phyloP scores from a whole-genome alignment of 192 early-diverging fungal species.

The Chytriomyces hyalinus region DNA sequence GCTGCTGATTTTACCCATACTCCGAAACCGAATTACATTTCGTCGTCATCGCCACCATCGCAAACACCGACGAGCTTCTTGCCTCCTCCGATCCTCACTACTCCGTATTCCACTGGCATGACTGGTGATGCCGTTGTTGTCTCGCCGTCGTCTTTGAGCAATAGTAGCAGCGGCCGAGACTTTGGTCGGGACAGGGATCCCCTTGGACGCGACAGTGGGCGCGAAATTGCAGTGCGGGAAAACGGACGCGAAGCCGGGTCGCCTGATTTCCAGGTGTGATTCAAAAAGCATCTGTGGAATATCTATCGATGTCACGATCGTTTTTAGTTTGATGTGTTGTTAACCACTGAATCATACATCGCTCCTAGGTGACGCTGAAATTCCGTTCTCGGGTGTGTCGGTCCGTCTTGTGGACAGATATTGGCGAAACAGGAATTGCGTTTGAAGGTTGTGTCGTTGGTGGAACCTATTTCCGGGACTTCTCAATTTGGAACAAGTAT shows the following conservation, averaged over 20 bases:
- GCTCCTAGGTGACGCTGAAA: constrained; percentile 64
- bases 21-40: background rate
- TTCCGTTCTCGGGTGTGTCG: constrained; percentile 85
- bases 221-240: background rate
- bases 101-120: background rate
- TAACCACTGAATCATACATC: background rate
- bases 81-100: constrained; percentile 6
- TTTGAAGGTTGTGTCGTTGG: constrained; percentile 95
- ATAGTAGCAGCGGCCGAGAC: background rate
- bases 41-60: background rate
- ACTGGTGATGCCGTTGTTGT: background rate
- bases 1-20: background rate
- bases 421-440: constrained; percentile 87
- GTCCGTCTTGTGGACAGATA: constrained; percentile 91
- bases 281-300: background rate
- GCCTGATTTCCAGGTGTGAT: constrained; percentile 39
- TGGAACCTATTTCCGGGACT: constrained; percentile 86
- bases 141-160: background rate
- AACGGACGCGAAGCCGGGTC: constrained; percentile 13
- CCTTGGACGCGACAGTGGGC: background rate
- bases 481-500: constrained; percentile 75
- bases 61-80: background rate
- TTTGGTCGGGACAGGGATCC: background rate
- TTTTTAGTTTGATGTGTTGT: constrained; percentile 12
- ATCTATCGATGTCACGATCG: background rate